Base-by-base conservation (phyloP, 805 yeast genomes). In the Lipomyces kockii region DNA sequence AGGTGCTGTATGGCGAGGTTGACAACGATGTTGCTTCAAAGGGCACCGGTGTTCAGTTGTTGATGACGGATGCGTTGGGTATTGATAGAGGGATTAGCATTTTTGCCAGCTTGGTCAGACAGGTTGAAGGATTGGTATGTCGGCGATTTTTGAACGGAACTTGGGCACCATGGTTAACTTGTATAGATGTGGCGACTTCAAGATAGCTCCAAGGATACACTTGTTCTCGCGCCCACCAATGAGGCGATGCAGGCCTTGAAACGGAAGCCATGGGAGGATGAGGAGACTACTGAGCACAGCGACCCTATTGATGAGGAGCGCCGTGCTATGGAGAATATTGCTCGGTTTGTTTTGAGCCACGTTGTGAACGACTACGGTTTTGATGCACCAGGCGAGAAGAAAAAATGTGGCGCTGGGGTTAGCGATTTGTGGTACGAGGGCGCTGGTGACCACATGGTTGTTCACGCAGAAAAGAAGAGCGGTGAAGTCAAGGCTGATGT, bases 181-280 rank as follows among this genome's bases (percentile, higher is more conserved):
- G 14, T 22, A 12, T 25, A 63, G 67, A 69, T 69, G 72, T 58
- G 74, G 22, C 81, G 83, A 69, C 83, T 89, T 70, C 86, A 84
- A 66, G 77, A 81, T 66, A 76, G 78, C 17, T 78, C 80, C 37
- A 73, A 74, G 51, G 80, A 80, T 73, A 81, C 79, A 64, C 78
- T 90, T 27, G 83, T 91, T 6, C 83, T 91, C 74, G 91, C 96
- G 2, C 97, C 97, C 7, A 80, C 86, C 1, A 86, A 91, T 74
- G 77, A 76, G 12, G 93, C 91, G 2, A 80, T 91, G 66, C 78
- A 79, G 39, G 78, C 81, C 1, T 74, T 88, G 59, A 12, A 77
- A 2, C 64, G 76, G 64, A 91, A 91, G 76, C 97, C 97, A 25
- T 92, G 97, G 97, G 88, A 89, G 75, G 91, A 89, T 77, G 97